phyloP scores from a whole-genome alignment of 352 stramenopile genomes.

The Globisporangium perplexum region DNA sequence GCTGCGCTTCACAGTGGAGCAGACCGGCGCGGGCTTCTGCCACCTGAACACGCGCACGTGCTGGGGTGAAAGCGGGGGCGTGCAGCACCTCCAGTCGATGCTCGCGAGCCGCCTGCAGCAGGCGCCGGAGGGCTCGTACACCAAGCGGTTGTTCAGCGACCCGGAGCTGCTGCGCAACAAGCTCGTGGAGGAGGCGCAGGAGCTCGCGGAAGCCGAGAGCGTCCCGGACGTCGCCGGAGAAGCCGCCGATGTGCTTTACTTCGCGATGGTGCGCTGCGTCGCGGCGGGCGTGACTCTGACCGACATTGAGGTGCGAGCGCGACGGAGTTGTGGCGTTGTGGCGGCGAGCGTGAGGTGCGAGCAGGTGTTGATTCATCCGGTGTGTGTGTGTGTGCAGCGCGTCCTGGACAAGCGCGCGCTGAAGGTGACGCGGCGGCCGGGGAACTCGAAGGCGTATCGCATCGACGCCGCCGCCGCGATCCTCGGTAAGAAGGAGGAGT shows the following conservation, averaged over 20 bases:
- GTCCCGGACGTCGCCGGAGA: slow-evolving; percentile 90
- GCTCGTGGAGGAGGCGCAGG: slow-evolving; percentile 95
- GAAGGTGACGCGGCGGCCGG: slow-evolving; percentile 89
- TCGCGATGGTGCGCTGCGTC: slow-evolving; percentile 92
- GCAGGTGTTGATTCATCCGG: neutral
- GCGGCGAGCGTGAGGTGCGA: neutral
- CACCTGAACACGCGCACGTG: slow-evolving; percentile 91
- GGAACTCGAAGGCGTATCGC: slow-evolving; percentile 85
- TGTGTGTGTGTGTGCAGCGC: slow-evolving; percentile 24
- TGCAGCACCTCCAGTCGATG: slow-evolving; percentile 88
- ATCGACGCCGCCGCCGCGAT: slow-evolving; percentile 79
- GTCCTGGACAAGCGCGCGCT: slow-evolving; percentile 90
- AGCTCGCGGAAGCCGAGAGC: slow-evolving; percentile 86
- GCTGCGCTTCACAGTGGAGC: slow-evolving; percentile 92
- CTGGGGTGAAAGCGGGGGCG: slow-evolving; percentile 85
- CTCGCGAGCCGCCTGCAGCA: slow-evolving; percentile 81
- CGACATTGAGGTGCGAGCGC: slow-evolving; percentile 75
- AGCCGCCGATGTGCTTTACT: slow-evolving; percentile 96
- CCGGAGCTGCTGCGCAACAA: slow-evolving; percentile 91
- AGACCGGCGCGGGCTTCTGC: slow-evolving; percentile 73
- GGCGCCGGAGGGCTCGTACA: slow-evolving; percentile 93
- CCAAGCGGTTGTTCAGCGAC: slow-evolving; percentile 94
- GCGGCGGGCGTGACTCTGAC: slow-evolving; percentile 90
- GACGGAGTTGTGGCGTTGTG: neutral
- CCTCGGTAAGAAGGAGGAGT: slow-evolving; percentile 38